phyloP scores from a whole-genome alignment of 2,329 filamentous ascomycete genomes.

The Daldinia sp. region DNA sequence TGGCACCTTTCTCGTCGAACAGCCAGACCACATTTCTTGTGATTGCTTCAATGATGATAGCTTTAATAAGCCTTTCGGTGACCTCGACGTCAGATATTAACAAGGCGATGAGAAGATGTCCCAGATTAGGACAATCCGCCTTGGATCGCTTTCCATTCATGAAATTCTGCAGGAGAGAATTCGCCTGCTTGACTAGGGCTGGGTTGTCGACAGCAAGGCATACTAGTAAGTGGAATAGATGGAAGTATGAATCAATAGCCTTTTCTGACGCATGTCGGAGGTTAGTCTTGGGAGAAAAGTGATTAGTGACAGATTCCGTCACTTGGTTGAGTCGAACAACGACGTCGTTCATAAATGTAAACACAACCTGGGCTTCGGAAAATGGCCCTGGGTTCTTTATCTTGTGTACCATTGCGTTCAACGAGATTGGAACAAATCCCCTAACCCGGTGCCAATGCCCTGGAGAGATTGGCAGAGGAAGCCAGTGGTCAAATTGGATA shows the following conservation, averaged over 20 bases:
- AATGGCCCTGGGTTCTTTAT: slow-evolving; percentile 39
- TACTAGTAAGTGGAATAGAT: slow-evolving; percentile 60
- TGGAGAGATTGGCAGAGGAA: slow-evolving; percentile 56
- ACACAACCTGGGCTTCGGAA: slow-evolving; percentile 49
- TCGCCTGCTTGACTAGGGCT: slow-evolving; percentile 51
- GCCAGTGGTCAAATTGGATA: slow-evolving; percentile 53
- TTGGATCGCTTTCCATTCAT: slow-evolving; percentile 52
- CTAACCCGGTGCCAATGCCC: slow-evolving; percentile 55
- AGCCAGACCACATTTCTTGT: slow-evolving; percentile 62
- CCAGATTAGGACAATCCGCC: slow-evolving; percentile 55
- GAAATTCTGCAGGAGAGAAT: slow-evolving; percentile 51
- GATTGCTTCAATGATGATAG: slow-evolving; percentile 58
- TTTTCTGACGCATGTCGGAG: slow-evolving; percentile 60
- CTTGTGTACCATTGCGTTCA: slow-evolving; percentile 42
- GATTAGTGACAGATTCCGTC: slow-evolving; percentile 43
- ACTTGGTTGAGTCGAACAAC: slow-evolving; percentile 58
- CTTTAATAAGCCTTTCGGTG: slow-evolving; percentile 50
- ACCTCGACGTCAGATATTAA: slow-evolving; percentile 56
- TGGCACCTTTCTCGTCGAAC: slow-evolving; percentile 50
- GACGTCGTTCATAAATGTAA: slow-evolving; percentile 60
- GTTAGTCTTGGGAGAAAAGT: slow-evolving; percentile 47
- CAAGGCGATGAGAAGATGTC: slow-evolving; percentile 56
- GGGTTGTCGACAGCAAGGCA: slow-evolving; percentile 54
- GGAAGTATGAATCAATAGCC: slow-evolving; percentile 61
- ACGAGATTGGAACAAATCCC: slow-evolving; percentile 36